Evolutionary conservation across 2,329 filamentous ascomycete genomes (phyloP).

Genomic region (Ilyonectria destructans): DNA sequence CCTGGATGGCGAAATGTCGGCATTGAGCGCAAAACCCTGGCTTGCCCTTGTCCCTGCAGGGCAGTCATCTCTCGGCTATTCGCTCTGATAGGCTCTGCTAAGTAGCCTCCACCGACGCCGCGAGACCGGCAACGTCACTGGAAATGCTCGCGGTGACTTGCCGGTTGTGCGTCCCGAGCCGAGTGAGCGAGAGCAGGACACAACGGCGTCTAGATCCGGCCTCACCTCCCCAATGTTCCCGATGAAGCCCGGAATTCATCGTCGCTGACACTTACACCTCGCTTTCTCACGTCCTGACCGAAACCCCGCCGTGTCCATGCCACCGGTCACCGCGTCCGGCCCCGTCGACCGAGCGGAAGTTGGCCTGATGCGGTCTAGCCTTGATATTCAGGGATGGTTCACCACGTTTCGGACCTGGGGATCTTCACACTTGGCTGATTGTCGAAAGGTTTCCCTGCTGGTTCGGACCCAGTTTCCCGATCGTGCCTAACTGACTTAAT

Average conservation of each 20-base stretch:
- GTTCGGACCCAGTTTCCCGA: slow-evolving; percentile 31
- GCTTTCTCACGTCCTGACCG: slow-evolving; percentile 19
- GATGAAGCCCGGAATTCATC: slow-evolving; percentile 1
- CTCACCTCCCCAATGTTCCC: slow-evolving; percentile 6
- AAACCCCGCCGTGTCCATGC: slow-evolving; percentile 27
- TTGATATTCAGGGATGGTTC: slow-evolving; percentile 5
- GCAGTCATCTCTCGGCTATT: slow-evolving; percentile 26
- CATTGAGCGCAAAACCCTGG: slow-evolving; percentile 23
- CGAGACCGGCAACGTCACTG: slow-evolving; percentile 31
- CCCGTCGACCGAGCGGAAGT: slow-evolving; percentile 47
- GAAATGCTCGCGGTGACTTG: slow-evolving; percentile 40
- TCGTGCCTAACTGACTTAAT: slow-evolving; percentile 3
- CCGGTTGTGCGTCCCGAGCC: slow-evolving; percentile 33
- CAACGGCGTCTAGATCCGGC: neutral
- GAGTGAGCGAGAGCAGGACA: slow-evolving; percentile 13
- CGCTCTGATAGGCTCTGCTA: slow-evolving; percentile 45
- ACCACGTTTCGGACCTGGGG: slow-evolving; percentile 22
- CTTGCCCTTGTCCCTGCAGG: slow-evolving; percentile 35
- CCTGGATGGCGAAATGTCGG: slow-evolving; percentile 39
- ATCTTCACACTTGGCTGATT: slow-evolving; percentile 20
- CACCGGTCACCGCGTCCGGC: slow-evolving; percentile 34
- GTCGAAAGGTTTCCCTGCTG: slow-evolving; percentile 25
- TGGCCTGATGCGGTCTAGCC: slow-evolving; percentile 25
- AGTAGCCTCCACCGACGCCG: slow-evolving; percentile 24
- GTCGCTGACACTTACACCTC: neutral